These are phyloP conservation scores for Calonectria pseudoturangicola DNA, from an alignment of 2,329 filamentous ascomycete genomes.

Conservation along the genomic window DNA sequence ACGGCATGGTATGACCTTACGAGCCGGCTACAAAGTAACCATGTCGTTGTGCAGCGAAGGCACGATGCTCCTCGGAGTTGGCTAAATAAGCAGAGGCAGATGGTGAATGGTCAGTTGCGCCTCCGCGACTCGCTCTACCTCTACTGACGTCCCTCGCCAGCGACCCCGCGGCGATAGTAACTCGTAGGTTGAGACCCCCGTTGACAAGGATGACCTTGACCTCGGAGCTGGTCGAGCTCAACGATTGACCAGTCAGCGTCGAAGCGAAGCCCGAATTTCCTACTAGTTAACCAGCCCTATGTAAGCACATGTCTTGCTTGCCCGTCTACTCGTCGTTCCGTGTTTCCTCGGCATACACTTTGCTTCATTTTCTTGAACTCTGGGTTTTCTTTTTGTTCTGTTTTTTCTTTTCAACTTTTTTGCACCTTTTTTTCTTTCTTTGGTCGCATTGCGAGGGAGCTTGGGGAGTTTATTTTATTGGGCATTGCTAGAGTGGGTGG, in stretches of 20 bases:
- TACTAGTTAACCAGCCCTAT: slow-evolving; percentile 4
- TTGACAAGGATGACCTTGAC: slow-evolving; percentile 19
- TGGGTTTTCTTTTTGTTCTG: slow-evolving; percentile 9
- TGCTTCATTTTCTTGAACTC: background rate
- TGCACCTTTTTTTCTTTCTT: slow-evolving; percentile 34
- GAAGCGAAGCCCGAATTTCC: slow-evolving; percentile 16
- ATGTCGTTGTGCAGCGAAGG: slow-evolving; percentile 84
- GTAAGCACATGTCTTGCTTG: slow-evolving; percentile 10
- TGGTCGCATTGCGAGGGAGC: slow-evolving; percentile 55
- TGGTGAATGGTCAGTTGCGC: slow-evolving; percentile 76
- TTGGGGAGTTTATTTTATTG: slow-evolving; percentile 50
- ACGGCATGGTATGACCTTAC: slow-evolving; percentile 93
- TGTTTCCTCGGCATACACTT: background rate
- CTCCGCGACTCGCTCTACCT: slow-evolving; percentile 65
- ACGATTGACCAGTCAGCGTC: slow-evolving; percentile 5
- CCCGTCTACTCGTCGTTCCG: background rate
- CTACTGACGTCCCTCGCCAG: slow-evolving; percentile 65
- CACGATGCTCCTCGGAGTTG: slow-evolving; percentile 86
- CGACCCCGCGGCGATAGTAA: slow-evolving; percentile 68
- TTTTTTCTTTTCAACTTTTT: slow-evolving; percentile 30
- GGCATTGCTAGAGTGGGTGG: slow-evolving; percentile 50
- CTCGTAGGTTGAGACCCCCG: slow-evolving; percentile 58
- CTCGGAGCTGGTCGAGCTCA: background rate
- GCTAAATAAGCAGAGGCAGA: slow-evolving; percentile 87
- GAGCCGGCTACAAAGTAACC: slow-evolving; percentile 86